Evolutionary conservation across 2,329 filamentous ascomycete species (phyloP).

Genomic region (Penicillium vulpinum): DNA sequence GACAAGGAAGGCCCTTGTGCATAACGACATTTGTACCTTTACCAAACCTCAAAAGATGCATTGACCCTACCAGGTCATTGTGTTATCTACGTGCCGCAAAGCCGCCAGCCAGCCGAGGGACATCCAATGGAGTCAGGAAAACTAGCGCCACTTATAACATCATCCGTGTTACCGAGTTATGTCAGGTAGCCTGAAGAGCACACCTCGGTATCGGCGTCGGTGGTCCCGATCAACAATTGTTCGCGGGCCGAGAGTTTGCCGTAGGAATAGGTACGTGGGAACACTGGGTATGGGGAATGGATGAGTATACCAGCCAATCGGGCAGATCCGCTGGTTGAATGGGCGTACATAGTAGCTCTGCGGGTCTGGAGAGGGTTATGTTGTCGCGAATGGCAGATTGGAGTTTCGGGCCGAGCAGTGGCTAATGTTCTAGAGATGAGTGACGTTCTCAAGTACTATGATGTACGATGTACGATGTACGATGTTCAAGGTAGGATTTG

Average conservation of each 20-base stretch:
- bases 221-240: slow-evolving; percentile 22
- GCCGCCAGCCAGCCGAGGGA: slow-evolving; percentile 16
- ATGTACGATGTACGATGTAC: not conserved
- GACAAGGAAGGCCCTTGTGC: not conserved
- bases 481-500: not conserved
- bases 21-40: not conserved
- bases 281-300: slow-evolving; percentile 21
- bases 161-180: slow-evolving; percentile 11
- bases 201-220: slow-evolving; percentile 12
- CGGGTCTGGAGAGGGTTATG: not conserved
- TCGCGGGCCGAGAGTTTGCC: slow-evolving; percentile 26
- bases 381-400: not conserved
- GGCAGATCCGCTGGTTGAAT: not conserved
- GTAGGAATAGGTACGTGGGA: slow-evolving; percentile 24
- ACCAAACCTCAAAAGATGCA: not conserved
- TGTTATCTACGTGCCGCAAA: slow-evolving; percentile 24
- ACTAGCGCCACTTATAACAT: slow-evolving; percentile 1
- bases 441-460: not conserved
- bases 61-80: not conserved
- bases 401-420: not conserved
- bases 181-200: slow-evolving; percentile 12
- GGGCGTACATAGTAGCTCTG: not conserved
- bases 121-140: slow-evolving; percentile 21
- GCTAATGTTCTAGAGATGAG: not conserved
- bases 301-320: slow-evolving; percentile 17